Evolutionary conservation across 305 asterid genomes (phyloP), one percentile per base, ranked within the genome.

Genomic region (Fraxinus latifolia): DNA sequence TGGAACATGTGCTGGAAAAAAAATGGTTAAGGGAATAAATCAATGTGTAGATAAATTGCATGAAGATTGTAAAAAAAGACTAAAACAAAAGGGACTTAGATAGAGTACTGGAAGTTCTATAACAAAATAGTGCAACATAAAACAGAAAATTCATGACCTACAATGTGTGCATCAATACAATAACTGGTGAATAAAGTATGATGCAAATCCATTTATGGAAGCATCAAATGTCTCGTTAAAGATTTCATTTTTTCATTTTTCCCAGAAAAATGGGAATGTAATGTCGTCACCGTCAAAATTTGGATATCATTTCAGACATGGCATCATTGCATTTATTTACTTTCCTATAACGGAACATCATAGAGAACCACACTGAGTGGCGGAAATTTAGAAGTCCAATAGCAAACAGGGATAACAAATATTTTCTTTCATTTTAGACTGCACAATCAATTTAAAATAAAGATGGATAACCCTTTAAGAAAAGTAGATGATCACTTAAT

Each of bases 401-500:
- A 25, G 42, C 70, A 21, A 27, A 76, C 67, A 44, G 60, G 7
- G 21, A 37, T 62, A 7, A 62, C 65, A 36, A 60, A 81, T 79
- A 70, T 15, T 58, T 33, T 39, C 9, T 32, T 74, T 36, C 29
- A 53, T n/a, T 37, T 37, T 50, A n/a, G 55, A 74, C 9, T 53
- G 71, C 80, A 67, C 34, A 78, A 19, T 37, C 73, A 83, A 79
- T 50, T 23, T 34, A 39, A 7, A 47, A 9, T 1, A 33, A 32
- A 79, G 80, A 42, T 29, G 68, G 75, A 80, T 23, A 31, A n/a
- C 27, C 15, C 76, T 74, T 62, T 42, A 32, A 29, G 81, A 47
- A 55, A 44, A 85, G 80, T 84, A 74, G 29, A 65, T 73, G 72
- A 81, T 84, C 67, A 60, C 80, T 82, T 50, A 53, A 72, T 76